Base-by-base conservation (phyloP, 176 grass and related monocot species). In the Secale cereale region DNA sequence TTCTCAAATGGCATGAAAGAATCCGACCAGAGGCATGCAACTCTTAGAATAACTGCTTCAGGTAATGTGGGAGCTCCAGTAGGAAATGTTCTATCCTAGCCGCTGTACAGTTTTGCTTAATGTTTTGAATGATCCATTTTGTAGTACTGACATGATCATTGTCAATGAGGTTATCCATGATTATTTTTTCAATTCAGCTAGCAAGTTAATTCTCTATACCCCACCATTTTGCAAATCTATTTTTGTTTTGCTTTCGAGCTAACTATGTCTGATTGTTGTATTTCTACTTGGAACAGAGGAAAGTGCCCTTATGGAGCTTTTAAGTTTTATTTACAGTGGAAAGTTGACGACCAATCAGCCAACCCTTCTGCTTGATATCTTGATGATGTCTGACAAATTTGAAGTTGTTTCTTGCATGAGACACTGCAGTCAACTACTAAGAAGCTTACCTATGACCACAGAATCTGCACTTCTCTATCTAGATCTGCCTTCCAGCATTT, bases 1-100 rank as follows among this genome's bases (percentile, higher is more conserved):
- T 99, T 99, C 70, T 99, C 97, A 79, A 99, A 99, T 88, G 97
- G 97, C 40, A 97, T 99, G 97, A 96, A 91, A 88, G 97, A 99
- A 90, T 99, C 97, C n/a, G 97, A 99, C 68, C 93, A 96, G 84
- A 88, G 97, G 77, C 97, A 99, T 83, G 97, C 94, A 9, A 97
- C 92, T 78, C 83, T 99, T 85, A 91, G 94, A 94, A 91, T 99
- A 86, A 88, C 90, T 82, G 84, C 92, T 81, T 97, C 97, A 96
- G 97, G 97, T 99, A 97, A 89, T 76, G 43, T 83, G 17, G 29
- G 76, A 92, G 41, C 19, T 76, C 48, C 50, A 70, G 17, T 71
- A 86, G 59, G 28, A 57, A 65, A 65, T 59, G 22, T 73, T 16
- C 43, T 56, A 5, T 43, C 32, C 63, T 79, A 12, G 10, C 33